Evolutionary conservation across 73 alveolate species (phyloP), one percentile per base, ranked within the genome.

Genomic region (Symbiodinium pilosum): DNA sequence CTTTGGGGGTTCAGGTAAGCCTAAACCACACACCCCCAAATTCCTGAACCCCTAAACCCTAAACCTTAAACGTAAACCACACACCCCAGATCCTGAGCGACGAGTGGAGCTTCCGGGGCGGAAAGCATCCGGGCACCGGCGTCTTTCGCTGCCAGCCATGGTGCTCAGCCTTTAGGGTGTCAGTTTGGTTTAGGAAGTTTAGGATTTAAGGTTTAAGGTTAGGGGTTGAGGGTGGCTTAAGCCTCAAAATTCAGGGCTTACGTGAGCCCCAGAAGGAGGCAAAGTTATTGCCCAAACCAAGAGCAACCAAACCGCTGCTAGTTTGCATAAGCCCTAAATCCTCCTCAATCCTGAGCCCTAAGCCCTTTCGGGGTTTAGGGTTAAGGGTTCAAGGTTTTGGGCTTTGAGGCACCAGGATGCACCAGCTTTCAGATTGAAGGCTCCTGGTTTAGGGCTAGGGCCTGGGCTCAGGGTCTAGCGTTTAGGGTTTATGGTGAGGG

Each of bases 81-180:
- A 47, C 14, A 6, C 14, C 21, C 59, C 86, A 88, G 95, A 83
- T 88, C 41, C 68, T 40, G 36, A 64, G 44, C 38, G 39, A 88
- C 43, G 95, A 88, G 71, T 88, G 95, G 95, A 88, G 95, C 47
- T 88, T 88, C 44, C 69, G 95, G 2, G 95, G 95, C 21, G 86
- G 95, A 5, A 51, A 51, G 26, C 86, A 54, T 30, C 44, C 32
- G 11, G 95, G 95, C 32, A 88, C 87, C 71, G 95, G 95, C 36
- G 95, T 88, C 30, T 88, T 88, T 83, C 44, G 69, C 86, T 88
- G 95, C 44, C 34, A 24, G 95, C 38, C 44, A 7, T 42, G 21
- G n/a, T 11, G 44, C 85, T 28, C 11, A 28, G 85, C 1, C n/a
- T n/a, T n/a, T n/a, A n/a, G n/a, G n/a, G n/a, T n/a, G n/a, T n/a